Evolutionary conservation across 495 filamentous ascomycete genomes (phyloP).

Genomic region (Penicillium flavigenum): DNA sequence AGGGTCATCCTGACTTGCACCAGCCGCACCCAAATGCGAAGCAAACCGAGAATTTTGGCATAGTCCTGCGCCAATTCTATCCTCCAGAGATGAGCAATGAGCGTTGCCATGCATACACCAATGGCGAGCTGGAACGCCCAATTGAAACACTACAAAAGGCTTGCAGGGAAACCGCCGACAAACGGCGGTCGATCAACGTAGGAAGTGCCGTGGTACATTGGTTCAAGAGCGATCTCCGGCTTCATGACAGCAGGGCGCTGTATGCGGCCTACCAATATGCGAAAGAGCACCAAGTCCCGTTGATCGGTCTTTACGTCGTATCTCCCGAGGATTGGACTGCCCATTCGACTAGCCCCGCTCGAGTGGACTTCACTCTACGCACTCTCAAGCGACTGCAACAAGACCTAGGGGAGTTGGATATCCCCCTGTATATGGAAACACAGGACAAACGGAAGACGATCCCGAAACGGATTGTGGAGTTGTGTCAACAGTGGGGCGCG

Average conservation of each 20-base stretch:
- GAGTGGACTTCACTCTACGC: conserved; percentile 78
- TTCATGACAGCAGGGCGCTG: conserved; percentile 71
- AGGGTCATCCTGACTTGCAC: conserved; percentile 21
- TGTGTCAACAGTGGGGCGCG: conserved; percentile 71
- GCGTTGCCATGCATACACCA: conserved; percentile 68
- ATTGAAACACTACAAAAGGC: conserved; percentile 61
- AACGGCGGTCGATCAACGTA: conserved; percentile 45
- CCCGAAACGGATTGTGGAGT: conserved; percentile 61
- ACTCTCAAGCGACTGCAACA: conserved; percentile 62
- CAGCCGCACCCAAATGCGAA: conserved; percentile 40
- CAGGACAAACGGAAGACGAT: conserved; percentile 64
- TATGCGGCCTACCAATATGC: conserved; percentile 66
- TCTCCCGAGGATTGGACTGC: conserved; percentile 86
- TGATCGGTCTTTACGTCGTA: conserved; percentile 77
- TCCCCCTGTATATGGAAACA: conserved; percentile 76
- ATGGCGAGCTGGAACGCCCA: conserved; percentile 64
- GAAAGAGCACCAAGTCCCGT: conserved; percentile 58
- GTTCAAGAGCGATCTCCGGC: conserved; percentile 84
- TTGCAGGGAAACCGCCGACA: conserved; percentile 49
- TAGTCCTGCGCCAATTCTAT: conserved; percentile 78
- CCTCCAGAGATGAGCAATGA: conserved; percentile 80
- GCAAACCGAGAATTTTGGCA: conserved; percentile 62
- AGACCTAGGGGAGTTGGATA: conserved; percentile 68
- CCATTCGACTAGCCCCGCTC: conserved; percentile 67
- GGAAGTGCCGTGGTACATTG: conserved; percentile 78